Base-by-base conservation (phyloP, 179 eudicot species). In the Sideroxylon spinosum region DNA sequence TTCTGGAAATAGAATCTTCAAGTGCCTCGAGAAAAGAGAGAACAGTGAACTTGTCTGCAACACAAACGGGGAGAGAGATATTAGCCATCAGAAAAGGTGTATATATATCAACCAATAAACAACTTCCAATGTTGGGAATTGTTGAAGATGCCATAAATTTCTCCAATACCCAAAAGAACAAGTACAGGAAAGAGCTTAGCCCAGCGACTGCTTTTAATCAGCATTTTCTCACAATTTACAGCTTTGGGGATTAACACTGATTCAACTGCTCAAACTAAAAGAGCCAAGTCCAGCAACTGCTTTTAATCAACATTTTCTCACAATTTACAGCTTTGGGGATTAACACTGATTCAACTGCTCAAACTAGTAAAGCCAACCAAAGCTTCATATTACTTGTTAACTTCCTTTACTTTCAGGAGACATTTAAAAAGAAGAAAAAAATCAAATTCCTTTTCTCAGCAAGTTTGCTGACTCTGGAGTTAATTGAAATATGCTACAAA, bases 11-110 rank as follows among this genome's bases (percentile, higher is more conserved):
- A 10, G 97, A 88, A 79, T 93, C 98, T 88, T 96, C 99, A 55
- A 96, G 97, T 14, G 99, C 99, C 87, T 96, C 99, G 73, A 96
- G 90, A 86, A 96, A 96, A 50, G 99, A 96, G 66, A 92, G 90
- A 61, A 96, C 97, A 0, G 93, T 96, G 79, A 96, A 90, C 77
- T 91, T 96, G 81, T 92, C 99, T 96, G 97, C 83, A 76, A 76
- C 53, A 44, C 44, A 3, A 75, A 73, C 22, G 44, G 16, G 68
- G 14, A 79, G 57, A 17, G 8, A 60, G 0, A 50, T n/a, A 7
- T 23, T 11, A 28, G 59, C 12, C 66, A 17, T 9, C 25, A 50
- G 25, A 72, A 17, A 3, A n/a, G 14, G 56, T 52, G 13, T 9
- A 52, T 52, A 14, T 10, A 10, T 52, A 7, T 52, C 56, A 52